phyloP scores from a whole-genome alignment of 768 basidiomycete genomes.

The Austroboletus eburneus region DNA sequence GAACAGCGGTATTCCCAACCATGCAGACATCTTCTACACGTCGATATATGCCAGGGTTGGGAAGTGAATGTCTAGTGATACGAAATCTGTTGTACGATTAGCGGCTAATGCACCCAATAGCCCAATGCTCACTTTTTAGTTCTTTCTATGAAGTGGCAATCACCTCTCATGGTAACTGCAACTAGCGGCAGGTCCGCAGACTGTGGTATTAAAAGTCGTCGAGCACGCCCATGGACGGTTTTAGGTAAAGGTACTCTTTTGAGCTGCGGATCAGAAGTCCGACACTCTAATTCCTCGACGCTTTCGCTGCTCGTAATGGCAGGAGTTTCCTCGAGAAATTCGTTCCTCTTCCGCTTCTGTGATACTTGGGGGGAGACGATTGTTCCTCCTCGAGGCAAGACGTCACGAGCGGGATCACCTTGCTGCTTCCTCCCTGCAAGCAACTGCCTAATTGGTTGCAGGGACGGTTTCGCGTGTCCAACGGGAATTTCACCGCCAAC shows the following conservation, averaged over 20 bases:
- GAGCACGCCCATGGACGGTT: conserved; percentile 28
- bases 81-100: conserved; percentile 30
- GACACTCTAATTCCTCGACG: conserved; percentile 12
- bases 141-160: conserved; percentile 41
- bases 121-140: conserved; percentile 25
- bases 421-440: conserved; percentile 9
- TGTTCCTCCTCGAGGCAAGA: conserved; percentile 2
- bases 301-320: conserved; percentile 12
- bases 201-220: conserved; percentile 30
- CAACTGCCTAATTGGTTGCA: conserved; percentile 12
- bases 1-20: conserved; percentile 37
- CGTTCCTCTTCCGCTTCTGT: conserved; percentile 7
- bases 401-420: conserved; percentile 2
- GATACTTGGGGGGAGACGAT: background rate
- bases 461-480: conserved; percentile 6
- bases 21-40: conserved; percentile 47
- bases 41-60: conserved; percentile 32
- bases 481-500: background rate
- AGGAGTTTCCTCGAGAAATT: conserved; percentile 6
- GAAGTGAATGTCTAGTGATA: conserved; percentile 36
- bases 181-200: conserved; percentile 32
- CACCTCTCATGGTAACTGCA: conserved; percentile 44
- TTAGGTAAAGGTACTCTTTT: conserved; percentile 33
- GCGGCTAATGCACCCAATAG: conserved; percentile 2
- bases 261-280: conserved; percentile 16